Base-by-base conservation (phyloP, 768 basidiomycete genomes). In the Agrocybe pediades region DNA sequence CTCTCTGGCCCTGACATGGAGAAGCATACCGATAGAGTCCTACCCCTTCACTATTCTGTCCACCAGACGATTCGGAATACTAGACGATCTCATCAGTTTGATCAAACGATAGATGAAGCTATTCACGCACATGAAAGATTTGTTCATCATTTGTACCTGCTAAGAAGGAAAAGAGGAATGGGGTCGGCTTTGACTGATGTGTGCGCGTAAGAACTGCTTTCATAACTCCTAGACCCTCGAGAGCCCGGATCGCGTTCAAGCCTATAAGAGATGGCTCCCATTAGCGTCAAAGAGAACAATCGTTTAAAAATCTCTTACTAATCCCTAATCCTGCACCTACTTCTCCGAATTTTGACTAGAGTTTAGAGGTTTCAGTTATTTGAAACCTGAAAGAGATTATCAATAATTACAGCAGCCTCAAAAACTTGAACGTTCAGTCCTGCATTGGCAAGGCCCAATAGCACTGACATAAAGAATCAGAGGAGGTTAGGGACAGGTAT, bases 321-420 rank as follows among this genome's bases (percentile, higher is more conserved):
- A 84, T 54, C 16, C 74, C 78, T 40, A 85, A 75, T 9, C 80
- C 81, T n/a, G 81, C 81, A 9, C 83, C 82, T 36, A 82, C 71
- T 64, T 83, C 80, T 21, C 71, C 75, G 53, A 80, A 82, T 46
- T 71, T 69, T 15, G 73, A 59, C 81, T 83, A 59, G 0, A 50
- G 43, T 29, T 17, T 29, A 2, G 40, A 41, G 20, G 48, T 17
- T 13, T 9, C 27, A 20, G 11, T 36, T 21, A 19, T 21, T 8
- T 27, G 21, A 17, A 23, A 25, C 9, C 19, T 26, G 9, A 9
- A 26, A 7, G 16, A 23, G 17, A n/a, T 66, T n/a, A 67, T 24
- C 62, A 16, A 19, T 16, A 30, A 47, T 51, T 23, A 81, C 81
- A 42, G 81, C 76, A 41, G 79, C 74, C 64, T 84, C 84, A 57